Evolutionary conservation across 108 stramenopile genomes (phyloP), one percentile per base, ranked within the genome.

Genomic region (Skeletonema tropicum): DNA sequence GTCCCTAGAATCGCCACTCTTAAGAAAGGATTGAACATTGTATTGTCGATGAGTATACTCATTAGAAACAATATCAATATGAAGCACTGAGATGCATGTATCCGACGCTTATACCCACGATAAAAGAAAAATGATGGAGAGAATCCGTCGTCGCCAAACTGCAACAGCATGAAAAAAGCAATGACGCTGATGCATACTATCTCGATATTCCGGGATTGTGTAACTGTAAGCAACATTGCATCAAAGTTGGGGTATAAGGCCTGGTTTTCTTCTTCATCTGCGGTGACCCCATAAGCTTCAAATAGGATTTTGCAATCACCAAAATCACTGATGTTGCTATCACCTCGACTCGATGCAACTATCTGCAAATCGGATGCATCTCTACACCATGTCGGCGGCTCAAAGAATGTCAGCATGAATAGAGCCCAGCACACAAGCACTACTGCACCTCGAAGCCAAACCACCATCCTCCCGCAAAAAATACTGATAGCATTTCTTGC

Each of bases 371-470:
- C 33, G 30, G 68, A 61, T 70, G 61, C 59, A 30, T 80, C 58
- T 38, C 79, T 83, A 77, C 93, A 94, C 93, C 93, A 94, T 49
- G 48, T 33, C 5, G 93, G 93, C 15, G 93, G 93, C 58, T 94
- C 93, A 38, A 91, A 39, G 60, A 91, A 88, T 12, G 80, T 75
- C 26, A 94, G 64, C 45, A 89, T 32, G 21, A 90, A 83, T 19
- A 89, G 65, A 8, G 69, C 45, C 87, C 86, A 88, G 36, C 77
- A 66, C 1, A 68, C 63, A 0, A 62, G 23, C 15, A 71, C 38
- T 2, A 80, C 57, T 13, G 86, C 26, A 15, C 67, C 61, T 58
- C 71, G 42, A 55, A 85, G 70, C 21, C 61, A 45, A 57, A 66
- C 49, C 1, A 83, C 59, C 11, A 80, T 66, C 15, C 83, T 26